phyloP scores from a whole-genome alignment of 2,329 filamentous ascomycete genomes.

The Coniochaeta sp. region DNA sequence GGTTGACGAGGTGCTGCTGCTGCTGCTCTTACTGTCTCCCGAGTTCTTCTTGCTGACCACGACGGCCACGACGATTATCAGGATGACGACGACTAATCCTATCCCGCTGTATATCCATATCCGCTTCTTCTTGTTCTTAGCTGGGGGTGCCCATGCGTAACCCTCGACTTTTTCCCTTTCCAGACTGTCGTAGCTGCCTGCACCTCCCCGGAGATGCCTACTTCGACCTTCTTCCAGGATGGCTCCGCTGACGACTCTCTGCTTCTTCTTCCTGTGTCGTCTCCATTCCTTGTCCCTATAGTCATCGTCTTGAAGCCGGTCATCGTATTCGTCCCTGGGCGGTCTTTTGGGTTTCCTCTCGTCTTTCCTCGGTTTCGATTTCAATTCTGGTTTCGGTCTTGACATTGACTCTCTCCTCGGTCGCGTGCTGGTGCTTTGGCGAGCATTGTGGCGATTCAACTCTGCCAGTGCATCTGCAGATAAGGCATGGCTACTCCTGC shows the following conservation, averaged over 20 bases:
- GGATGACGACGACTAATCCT: constrained; percentile 44
- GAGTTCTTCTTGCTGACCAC: constrained; percentile 56
- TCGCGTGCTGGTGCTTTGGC: not conserved
- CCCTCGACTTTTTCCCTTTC: constrained; percentile 30
- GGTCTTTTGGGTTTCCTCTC: constrained; percentile 6
- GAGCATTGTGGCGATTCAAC: constrained; percentile 13
- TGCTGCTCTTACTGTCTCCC: constrained; percentile 4
- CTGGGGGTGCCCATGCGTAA: constrained; percentile 7
- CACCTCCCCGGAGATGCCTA: constrained; percentile 25
- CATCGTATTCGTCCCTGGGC: constrained; percentile 7
- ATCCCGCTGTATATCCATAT: constrained; percentile 50
- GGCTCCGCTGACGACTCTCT: constrained; percentile 60
- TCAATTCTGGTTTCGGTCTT: not conserved
- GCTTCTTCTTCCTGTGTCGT: constrained; percentile 2
- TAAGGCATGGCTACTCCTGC: constrained; percentile 11
- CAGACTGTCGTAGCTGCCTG: constrained; percentile 37
- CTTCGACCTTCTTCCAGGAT: constrained; percentile 59
- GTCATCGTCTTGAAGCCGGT: not conserved
- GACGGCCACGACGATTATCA: constrained; percentile 61
- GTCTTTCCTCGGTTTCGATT: constrained; percentile 7
- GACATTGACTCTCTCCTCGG: not conserved
- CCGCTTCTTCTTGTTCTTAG: constrained; percentile 49
- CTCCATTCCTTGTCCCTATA: constrained; percentile 6
- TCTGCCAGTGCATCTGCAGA: constrained; percentile 18
- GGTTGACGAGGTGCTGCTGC: constrained; percentile 2